Percentiles rank a stretch among this genome's conserved stretches.
Evolutionary conservation across 345 rosid genomes (phyloP).

Genomic region (Excoecaria agallocha): DNA sequence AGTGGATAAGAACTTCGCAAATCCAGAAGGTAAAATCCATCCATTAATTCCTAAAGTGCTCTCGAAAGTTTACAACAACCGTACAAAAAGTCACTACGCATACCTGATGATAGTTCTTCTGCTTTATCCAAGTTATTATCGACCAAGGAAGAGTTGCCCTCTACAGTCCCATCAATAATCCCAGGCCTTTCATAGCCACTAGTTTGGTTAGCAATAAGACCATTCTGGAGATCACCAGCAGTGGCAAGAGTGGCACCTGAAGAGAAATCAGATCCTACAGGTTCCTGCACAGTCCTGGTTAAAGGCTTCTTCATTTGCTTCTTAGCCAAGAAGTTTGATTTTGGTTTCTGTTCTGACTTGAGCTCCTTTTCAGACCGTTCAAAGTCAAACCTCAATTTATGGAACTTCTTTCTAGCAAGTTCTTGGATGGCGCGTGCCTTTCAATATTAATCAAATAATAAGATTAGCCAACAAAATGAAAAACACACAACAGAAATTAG

Average conservation of each 20-base stretch:
- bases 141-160: conserved; percentile 30
- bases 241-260: conserved; percentile 27
- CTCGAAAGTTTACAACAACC: not conserved
- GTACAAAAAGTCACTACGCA: not conserved
- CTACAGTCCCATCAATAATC: conserved; percentile 30
- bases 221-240: conserved; percentile 21
- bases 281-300: conserved; percentile 13
- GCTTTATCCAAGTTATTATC: conserved; percentile 56
- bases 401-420: conserved; percentile 30
- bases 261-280: conserved; percentile 23
- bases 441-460: not conserved
- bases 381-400: conserved; percentile 21
- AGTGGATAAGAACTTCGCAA: not conserved
- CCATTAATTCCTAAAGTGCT: not conserved
- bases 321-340: conserved; percentile 17
- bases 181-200: conserved; percentile 41
- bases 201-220: conserved; percentile 38
- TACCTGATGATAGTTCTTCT: conserved; percentile 75
- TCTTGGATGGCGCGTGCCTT: conserved; percentile 31
- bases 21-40: not conserved
- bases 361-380: conserved; percentile 19
- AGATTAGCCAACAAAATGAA: not conserved
- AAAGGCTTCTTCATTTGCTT: conserved; percentile 22
- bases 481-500: not conserved
- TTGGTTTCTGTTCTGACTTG: conserved; percentile 20